phyloP scores from a whole-genome alignment of 2,329 filamentous ascomycete species.

The Daldinia eschscholtzii region DNA sequence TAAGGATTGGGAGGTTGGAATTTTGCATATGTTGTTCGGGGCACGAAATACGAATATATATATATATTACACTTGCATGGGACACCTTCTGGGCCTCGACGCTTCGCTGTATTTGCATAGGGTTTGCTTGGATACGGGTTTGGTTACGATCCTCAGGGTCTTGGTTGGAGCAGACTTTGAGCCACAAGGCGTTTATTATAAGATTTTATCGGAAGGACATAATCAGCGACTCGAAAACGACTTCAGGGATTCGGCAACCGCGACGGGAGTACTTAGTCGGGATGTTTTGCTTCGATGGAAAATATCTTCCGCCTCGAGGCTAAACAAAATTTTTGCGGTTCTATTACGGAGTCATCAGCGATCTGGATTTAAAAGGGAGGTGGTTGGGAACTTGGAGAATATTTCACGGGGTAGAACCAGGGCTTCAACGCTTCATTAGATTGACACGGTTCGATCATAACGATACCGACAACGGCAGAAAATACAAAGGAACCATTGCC shows the following conservation, averaged over 20 bases:
- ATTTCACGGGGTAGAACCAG: not conserved
- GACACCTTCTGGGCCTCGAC: not conserved
- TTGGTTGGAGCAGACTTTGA: not conserved
- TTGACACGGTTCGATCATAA: not conserved
- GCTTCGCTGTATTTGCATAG: not conserved
- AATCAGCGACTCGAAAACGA: not conserved
- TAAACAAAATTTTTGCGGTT: not conserved
- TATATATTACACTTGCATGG: not conserved
- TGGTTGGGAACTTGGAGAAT: not conserved
- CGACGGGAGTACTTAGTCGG: not conserved
- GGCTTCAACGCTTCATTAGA: not conserved
- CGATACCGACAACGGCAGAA: not conserved
- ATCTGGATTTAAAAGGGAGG: not conserved
- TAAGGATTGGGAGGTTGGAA: not conserved
- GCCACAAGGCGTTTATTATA: not conserved
- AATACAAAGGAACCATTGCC: no score
- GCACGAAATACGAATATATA: not conserved
- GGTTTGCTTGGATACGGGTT: not conserved
- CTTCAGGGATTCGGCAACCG: not conserved
- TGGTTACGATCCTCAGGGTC: not conserved
- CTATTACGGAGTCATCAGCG: not conserved
- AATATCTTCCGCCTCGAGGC: conserved; percentile 1
- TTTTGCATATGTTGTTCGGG: not conserved
- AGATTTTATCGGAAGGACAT: not conserved
- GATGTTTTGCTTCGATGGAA: not conserved